A percentile compares a stretch with the other conserved stretches of the same genome.
Conservation (phyloP, 176 grass and related monocot species). For the Lolium multiflorum region DNA sequence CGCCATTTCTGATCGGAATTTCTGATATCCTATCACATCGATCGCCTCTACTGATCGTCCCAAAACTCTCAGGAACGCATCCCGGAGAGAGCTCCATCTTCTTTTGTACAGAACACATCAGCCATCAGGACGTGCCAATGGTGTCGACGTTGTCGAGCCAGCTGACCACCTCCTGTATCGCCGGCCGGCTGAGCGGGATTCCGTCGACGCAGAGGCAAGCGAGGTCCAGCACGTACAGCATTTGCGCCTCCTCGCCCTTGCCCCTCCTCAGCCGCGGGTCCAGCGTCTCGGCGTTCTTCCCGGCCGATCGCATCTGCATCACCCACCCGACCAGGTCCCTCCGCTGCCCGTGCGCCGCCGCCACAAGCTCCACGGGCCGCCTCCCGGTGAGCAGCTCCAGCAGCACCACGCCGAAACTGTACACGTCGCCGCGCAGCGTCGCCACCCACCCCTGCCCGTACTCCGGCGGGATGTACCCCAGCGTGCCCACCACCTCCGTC, state of each 20-base stretch:
- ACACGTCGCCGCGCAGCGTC: conserved; percentile 75
- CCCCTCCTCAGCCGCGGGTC: conserved; percentile 33
- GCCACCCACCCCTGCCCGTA: conserved; percentile 65
- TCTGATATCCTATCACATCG: neutral
- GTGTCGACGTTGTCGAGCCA: conserved; percentile 62
- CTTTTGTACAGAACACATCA: neutral
- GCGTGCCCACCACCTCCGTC: conserved; percentile 63
- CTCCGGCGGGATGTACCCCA: conserved; percentile 68
- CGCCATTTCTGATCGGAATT: neutral
- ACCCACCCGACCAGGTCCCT: conserved; percentile 53
- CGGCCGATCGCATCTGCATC: conserved; percentile 28
- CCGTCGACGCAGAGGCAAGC: conserved; percentile 51
- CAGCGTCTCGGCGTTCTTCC: conserved; percentile 36
- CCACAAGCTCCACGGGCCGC: conserved; percentile 44
- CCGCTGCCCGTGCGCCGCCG: neutral
- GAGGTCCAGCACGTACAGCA: conserved; percentile 63
- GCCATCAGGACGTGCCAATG: neutral
- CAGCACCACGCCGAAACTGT: conserved; percentile 90
- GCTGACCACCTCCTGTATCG: conserved; percentile 58
- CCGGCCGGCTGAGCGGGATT: conserved; percentile 53
- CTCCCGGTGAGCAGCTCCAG: conserved; percentile 81
- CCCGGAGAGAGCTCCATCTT: neutral
- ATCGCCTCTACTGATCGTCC: neutral
- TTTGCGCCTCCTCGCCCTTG: conserved; percentile 39
- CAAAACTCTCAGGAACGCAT: neutral